phyloP scores from a whole-genome alignment of 768 basidiomycete species.

The Lentinus tigrinus region DNA sequence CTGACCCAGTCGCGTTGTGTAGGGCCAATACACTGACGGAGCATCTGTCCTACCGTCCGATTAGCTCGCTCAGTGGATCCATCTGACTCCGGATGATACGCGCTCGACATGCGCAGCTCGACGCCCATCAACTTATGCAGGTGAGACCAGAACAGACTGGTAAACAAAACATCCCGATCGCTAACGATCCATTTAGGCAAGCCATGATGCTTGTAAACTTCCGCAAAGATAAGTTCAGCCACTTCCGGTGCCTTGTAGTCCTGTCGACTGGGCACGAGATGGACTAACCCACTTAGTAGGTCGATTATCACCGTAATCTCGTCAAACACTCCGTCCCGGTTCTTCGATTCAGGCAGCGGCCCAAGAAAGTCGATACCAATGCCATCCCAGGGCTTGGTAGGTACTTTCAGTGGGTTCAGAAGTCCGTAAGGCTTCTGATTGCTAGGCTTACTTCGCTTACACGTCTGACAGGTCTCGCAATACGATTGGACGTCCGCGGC shows the following conservation, averaged over 20 bases:
- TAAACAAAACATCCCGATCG: slow-evolving; percentile 35
- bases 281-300: slow-evolving; percentile 24
- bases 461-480: slow-evolving; percentile 20
- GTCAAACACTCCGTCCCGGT: slow-evolving; percentile 22
- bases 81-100: slow-evolving; percentile 33
- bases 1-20: slow-evolving; percentile 31
- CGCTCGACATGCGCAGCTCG: slow-evolving; percentile 26
- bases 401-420: slow-evolving; percentile 30
- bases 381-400: slow-evolving; percentile 32
- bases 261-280: slow-evolving; percentile 27
- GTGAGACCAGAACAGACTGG: slow-evolving; percentile 33
- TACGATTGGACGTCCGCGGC: slow-evolving; percentile 16
- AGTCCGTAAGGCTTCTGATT: slow-evolving; percentile 26
- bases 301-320: slow-evolving; percentile 24
- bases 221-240: slow-evolving; percentile 33
- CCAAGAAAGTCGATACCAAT: slow-evolving; percentile 42
- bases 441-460: slow-evolving; percentile 14
- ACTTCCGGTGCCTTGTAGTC: slow-evolving; percentile 33
- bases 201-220: slow-evolving; percentile 38
- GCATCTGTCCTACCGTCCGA: slow-evolving; percentile 16
- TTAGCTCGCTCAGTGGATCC: slow-evolving; percentile 24
- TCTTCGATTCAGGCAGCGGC: slow-evolving; percentile 26
- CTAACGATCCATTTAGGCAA: slow-evolving; percentile 25
- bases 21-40: slow-evolving; percentile 1
- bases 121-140: slow-evolving; percentile 17